Percentiles rank a stretch among this genome's conserved stretches.
Conservation (phyloP, 495 filamentous ascomycete species). For the Aspergillus biplanus region DNA sequence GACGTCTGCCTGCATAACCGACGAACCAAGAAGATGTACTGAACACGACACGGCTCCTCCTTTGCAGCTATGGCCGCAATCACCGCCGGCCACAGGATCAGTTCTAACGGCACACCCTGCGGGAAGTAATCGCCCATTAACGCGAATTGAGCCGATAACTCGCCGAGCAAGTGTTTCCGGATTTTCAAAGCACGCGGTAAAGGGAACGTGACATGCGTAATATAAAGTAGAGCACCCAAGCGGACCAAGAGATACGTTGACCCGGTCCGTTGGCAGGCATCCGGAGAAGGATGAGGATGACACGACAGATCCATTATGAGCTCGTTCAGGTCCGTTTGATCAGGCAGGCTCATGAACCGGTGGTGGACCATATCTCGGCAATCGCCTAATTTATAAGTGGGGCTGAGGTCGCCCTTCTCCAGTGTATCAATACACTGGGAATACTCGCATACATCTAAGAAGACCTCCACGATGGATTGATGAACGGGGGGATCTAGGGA, state of each 20-base stretch:
- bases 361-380: slow-evolving; percentile 8
- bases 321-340: not conserved
- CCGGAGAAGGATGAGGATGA: not conserved
- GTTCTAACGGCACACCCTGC: not conserved
- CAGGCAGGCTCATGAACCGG: slow-evolving; percentile 4
- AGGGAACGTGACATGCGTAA: slow-evolving; percentile 7
- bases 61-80: not conserved
- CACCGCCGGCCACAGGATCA: slow-evolving; percentile 2
- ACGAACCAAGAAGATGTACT: slow-evolving; percentile 1
- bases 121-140: not conserved
- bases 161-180: slow-evolving; percentile 1
- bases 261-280: not conserved
- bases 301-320: not conserved
- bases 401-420: not conserved
- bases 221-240: not conserved
- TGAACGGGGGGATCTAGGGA: not conserved
- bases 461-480: slow-evolving; percentile 2
- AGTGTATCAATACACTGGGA: slow-evolving; percentile 5
- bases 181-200: not conserved
- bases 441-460: not conserved
- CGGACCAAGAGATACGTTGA: slow-evolving; percentile 5
- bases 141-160: not conserved
- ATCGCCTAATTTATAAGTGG: not conserved
- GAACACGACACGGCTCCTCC: slow-evolving; percentile 8
- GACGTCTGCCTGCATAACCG: not conserved